Percentiles rank a stretch among this genome's conserved stretches.
phyloP scores from a whole-genome alignment of 140 eudicot species.

The Flaveria floridana region DNA sequence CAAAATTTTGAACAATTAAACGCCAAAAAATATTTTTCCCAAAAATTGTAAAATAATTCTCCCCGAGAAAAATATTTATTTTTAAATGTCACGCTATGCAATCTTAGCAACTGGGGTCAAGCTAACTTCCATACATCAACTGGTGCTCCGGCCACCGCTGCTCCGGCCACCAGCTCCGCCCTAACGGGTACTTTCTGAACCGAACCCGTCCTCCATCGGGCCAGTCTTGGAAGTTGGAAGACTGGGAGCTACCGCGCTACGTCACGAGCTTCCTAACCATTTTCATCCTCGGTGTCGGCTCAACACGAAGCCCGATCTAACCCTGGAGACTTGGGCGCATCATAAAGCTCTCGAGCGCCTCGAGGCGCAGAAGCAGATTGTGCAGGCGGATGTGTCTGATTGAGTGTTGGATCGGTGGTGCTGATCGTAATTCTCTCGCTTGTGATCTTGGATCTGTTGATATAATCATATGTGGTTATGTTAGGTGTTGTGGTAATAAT shows the following conservation, averaged over 20 bases:
- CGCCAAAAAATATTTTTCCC: too few relatives aligned
- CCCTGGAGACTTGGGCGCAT: slow-evolving; percentile 94
- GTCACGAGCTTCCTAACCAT: slow-evolving; percentile 85
- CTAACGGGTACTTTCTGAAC: slow-evolving; percentile 83
- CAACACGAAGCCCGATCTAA: slow-evolving; percentile 80
- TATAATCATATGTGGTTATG: too few relatives aligned
- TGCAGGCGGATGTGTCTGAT: slow-evolving; percentile 35
- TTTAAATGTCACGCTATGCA: too few relatives aligned
- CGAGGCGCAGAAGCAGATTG: slow-evolving; percentile 31
- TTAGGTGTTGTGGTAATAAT: slow-evolving; percentile 15
- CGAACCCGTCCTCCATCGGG: slow-evolving; percentile 85
- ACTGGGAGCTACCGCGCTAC: slow-evolving; percentile 95
- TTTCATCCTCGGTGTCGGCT: slow-evolving; percentile 89
- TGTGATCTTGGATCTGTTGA: slow-evolving; percentile 16
- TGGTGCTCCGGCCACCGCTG: too few relatives aligned
- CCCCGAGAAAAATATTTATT: too few relatives aligned
- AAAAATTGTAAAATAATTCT: too few relatives aligned
- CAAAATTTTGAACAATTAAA: too few relatives aligned
- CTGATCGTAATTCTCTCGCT: neutral
- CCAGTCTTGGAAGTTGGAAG: slow-evolving; percentile 85
- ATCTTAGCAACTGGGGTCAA: too few relatives aligned
- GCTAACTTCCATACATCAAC: too few relatives aligned
- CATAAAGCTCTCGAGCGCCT: slow-evolving; percentile 86
- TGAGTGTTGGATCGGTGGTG: slow-evolving; percentile 15
- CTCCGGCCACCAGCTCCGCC: slow-evolving; percentile 98